Conservation (phyloP, 73 alveolate genomes). For the Paramecium caudatum region DNA sequence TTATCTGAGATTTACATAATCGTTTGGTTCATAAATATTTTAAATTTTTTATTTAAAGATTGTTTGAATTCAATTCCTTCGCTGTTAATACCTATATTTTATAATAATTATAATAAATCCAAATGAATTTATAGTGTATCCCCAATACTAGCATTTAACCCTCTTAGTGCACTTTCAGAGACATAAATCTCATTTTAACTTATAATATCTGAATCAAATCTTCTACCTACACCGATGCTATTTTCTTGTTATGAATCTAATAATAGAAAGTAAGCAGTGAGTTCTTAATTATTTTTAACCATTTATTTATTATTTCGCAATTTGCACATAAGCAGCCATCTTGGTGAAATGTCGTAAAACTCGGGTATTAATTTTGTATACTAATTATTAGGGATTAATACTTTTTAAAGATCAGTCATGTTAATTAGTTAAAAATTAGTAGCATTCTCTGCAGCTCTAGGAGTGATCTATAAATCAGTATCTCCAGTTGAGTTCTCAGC, state of each 20-base stretch:
- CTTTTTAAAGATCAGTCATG: neutral
- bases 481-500: constrained; percentile 94
- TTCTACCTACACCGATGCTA: constrained; percentile 40
- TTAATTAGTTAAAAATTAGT: constrained; percentile 1
- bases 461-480: constrained; percentile 89
- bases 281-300: neutral
- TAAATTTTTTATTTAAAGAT: neutral
- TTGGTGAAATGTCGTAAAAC: constrained; percentile 84
- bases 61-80: neutral
- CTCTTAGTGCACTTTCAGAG: constrained; percentile 29
- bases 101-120: neutral
- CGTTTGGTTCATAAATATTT: neutral
- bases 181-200: neutral
- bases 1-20: too few relatives aligned
- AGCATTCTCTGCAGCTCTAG: constrained; percentile 75
- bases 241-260: constrained; percentile 34
- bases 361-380: constrained; percentile 55
- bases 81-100: neutral
- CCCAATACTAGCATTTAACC: constrained; percentile 41
- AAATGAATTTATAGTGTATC: neutral
- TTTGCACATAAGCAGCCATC: constrained; percentile 83
- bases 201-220: constrained; percentile 46
- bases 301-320: neutral
- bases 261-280: constrained; percentile 14
- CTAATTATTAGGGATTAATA: neutral